Conservation (phyloP, 371 early-diverging fungal species). For the Mucor indicus region DNA sequence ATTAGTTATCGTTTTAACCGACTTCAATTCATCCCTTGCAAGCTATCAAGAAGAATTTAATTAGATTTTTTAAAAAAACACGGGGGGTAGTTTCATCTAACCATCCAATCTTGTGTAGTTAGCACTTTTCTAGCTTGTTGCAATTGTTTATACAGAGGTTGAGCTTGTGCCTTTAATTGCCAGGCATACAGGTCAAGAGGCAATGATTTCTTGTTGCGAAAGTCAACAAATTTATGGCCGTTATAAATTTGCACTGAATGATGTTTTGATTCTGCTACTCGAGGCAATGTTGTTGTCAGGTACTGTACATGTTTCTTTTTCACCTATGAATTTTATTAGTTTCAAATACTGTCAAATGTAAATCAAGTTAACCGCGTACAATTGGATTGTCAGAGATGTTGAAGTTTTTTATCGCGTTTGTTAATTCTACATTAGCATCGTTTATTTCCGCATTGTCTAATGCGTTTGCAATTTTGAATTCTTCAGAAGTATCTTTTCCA, state of each 20-base stretch:
- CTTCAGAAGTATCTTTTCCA: not conserved
- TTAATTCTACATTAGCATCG: no score
- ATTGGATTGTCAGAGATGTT: no score
- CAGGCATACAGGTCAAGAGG: slow-evolving; percentile 64
- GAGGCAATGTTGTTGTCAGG: slow-evolving; percentile 28
- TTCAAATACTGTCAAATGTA: not conserved
- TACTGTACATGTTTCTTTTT: slow-evolving; percentile 1
- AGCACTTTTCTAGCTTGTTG: slow-evolving; percentile 70
- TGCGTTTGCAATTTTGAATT: not conserved
- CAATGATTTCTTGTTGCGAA: slow-evolving; percentile 29
- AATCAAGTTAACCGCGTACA: no score
- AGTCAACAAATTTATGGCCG: slow-evolving; percentile 33
- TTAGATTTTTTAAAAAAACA: not conserved
- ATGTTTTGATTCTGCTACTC: slow-evolving; percentile 25
- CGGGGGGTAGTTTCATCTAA: slow-evolving; percentile 10
- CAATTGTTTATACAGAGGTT: slow-evolving; percentile 66
- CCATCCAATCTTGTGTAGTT: slow-evolving; percentile 81
- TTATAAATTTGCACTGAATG: slow-evolving; percentile 43
- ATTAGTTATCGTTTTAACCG: slow-evolving; percentile 67
- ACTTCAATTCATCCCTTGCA: slow-evolving; percentile 82
- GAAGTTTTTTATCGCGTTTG: no score
- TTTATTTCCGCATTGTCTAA: not conserved
- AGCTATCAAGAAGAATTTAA: slow-evolving; percentile 33
- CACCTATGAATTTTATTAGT: no score
- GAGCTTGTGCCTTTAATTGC: slow-evolving; percentile 65